Percentiles rank a stretch among this genome's conserved stretches.
These are phyloP conservation scores for Podospora anserina DNA, from an alignment of 495 filamentous ascomycete genomes.

Conservation along the genomic window DNA sequence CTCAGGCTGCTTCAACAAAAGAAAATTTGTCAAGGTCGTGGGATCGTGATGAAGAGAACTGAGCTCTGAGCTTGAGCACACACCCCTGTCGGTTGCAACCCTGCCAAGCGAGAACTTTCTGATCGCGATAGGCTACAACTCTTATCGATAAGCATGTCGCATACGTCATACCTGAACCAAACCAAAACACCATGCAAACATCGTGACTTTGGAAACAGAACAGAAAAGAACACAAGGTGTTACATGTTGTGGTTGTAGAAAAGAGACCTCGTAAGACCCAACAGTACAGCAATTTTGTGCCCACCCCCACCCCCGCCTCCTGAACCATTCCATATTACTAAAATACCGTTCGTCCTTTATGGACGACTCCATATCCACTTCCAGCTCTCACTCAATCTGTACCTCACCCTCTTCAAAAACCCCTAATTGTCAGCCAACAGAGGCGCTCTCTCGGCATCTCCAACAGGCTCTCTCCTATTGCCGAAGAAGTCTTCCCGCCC, in stretches of 20 bases:
- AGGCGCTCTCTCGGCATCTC: slow-evolving; percentile 51
- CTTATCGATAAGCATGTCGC: not conserved
- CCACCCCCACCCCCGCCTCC: not conserved
- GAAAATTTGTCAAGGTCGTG: not conserved
- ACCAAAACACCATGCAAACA: not conserved
- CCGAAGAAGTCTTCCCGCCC: slow-evolving; percentile 46
- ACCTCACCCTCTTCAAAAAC: slow-evolving; percentile 3
- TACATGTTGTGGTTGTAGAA: not conserved
- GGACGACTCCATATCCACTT: not conserved
- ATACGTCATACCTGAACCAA: not conserved
- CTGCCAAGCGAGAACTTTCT: not conserved
- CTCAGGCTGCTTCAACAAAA: not conserved
- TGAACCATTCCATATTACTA: not conserved
- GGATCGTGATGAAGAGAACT: not conserved
- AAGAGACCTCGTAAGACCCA: not conserved
- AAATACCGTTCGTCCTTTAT: not conserved
- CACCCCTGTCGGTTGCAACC: not conserved
- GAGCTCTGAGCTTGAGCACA: not conserved
- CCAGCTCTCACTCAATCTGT: not conserved
- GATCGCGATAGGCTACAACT: not conserved
- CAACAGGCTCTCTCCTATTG: slow-evolving; percentile 21
- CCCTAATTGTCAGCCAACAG: slow-evolving; percentile 42
- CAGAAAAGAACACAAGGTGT: not conserved
- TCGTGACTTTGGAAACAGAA: not conserved
- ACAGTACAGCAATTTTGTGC: not conserved